Conservation (phyloP, 176 grass and related monocot species). For the Carex scoparia region DNA sequence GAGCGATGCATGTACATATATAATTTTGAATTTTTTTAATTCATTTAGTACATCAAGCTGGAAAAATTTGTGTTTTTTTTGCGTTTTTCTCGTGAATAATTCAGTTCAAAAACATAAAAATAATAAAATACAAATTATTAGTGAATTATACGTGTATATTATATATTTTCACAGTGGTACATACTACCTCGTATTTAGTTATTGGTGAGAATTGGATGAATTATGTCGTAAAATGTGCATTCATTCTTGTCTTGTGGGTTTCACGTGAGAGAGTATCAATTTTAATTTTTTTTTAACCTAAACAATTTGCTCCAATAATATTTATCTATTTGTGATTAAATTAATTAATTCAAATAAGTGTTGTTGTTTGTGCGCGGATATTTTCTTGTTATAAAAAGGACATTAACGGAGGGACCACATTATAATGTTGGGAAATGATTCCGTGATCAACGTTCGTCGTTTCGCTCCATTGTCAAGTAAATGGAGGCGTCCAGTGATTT, state of each 20-base stretch:
- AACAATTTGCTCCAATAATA: neutral
- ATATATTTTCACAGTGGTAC: no score
- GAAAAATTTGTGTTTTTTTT: no score
- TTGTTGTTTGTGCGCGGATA: neutral
- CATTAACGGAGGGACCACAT: neutral
- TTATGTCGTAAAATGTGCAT: neutral
- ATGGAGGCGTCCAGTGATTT: neutral
- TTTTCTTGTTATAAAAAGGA: neutral
- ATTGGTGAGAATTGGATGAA: neutral
- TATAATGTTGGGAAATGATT: neutral
- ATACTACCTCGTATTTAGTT: neutral
- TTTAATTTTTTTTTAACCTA: neutral
- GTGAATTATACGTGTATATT: no score
- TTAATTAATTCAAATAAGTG: neutral
- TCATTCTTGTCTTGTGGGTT: neutral
- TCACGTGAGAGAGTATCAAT: neutral
- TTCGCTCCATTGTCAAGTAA: neutral
- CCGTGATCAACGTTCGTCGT: neutral
- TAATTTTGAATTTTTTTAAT: no score
- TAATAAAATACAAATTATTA: no score
- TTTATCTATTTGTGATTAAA: neutral
- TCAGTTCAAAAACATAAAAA: no score
- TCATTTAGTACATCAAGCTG: no score
- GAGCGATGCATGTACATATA: no score
- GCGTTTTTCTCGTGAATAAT: no score